Percentiles rank a stretch among this genome's conserved stretches.
Evolutionary conservation across 495 filamentous ascomycete species (phyloP).

Genomic region (Bathelium albidoporum): DNA sequence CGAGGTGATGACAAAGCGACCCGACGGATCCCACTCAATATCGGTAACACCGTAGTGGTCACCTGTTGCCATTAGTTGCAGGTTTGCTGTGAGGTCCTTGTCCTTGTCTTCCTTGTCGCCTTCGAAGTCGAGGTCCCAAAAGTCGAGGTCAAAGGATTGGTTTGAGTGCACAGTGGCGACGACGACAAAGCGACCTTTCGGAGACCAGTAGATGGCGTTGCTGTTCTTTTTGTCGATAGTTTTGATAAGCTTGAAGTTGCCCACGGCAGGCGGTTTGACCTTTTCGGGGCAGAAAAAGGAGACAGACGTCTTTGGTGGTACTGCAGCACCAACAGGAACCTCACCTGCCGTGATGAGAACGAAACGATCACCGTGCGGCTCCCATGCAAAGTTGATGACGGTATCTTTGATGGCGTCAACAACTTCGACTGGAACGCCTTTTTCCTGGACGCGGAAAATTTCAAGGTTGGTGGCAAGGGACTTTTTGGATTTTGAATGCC

Average conservation of each 20-base stretch:
- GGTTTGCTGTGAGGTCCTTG: constrained; percentile 89
- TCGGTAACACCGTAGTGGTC: constrained; percentile 98
- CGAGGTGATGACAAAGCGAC: constrained; percentile 83
- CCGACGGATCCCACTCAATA: constrained; percentile 94
- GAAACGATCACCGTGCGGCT: constrained; percentile 93
- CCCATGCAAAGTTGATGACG: constrained; percentile 98
- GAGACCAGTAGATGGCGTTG: constrained; percentile 99
- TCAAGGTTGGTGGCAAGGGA: constrained; percentile 91
- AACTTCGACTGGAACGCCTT: constrained; percentile 95
- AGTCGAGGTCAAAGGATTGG: constrained; percentile 89
- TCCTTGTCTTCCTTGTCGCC: constrained; percentile 86
- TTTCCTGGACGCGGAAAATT: constrained; percentile 93
- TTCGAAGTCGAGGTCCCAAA: constrained; percentile 95
- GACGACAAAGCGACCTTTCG: constrained; percentile 86
- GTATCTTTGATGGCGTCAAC: constrained; percentile 95
- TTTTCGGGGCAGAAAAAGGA: constrained; percentile 96
- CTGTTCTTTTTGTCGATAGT: constrained; percentile 97
- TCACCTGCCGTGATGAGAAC: constrained; percentile 94
- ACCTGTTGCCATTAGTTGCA: constrained; percentile 80
- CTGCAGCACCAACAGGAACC: constrained; percentile 62
- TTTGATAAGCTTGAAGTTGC: constrained; percentile 90
- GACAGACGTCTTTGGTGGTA: constrained; percentile 86
- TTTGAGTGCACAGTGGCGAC: constrained; percentile 85
- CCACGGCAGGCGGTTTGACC: constrained; percentile 60
- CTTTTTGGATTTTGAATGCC: constrained; percentile 98